Evolutionary conservation across 306 rosid genomes (phyloP).

Genomic region (Trifolium pratense): DNA sequence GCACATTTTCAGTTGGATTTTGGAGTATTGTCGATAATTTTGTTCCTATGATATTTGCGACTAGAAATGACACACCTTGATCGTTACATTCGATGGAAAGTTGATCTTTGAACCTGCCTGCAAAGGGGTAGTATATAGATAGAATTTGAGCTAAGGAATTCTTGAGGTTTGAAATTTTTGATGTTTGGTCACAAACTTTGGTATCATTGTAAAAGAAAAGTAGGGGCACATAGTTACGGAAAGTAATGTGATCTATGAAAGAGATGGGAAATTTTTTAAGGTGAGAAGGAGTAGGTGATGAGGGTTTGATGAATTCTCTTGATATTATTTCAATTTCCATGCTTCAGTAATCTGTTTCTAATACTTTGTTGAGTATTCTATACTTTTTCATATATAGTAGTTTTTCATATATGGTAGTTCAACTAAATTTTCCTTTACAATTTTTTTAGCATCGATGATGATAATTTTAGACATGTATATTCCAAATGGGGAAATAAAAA

Average conservation of each 20-base stretch:
- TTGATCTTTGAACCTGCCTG: slow-evolving; percentile 49
- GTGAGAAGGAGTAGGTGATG: slow-evolving; percentile 51
- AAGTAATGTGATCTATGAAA: slow-evolving; percentile 45
- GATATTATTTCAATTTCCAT: slow-evolving; percentile 46
- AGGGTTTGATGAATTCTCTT: slow-evolving; percentile 64
- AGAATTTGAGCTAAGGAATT: slow-evolving; percentile 51
- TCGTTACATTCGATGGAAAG: slow-evolving; percentile 57
- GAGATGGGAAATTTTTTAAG: slow-evolving; percentile 41
- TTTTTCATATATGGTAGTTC: not conserved
- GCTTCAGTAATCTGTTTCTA: not conserved
- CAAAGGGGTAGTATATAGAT: slow-evolving; percentile 56
- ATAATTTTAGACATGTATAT: not conserved
- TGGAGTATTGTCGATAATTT: slow-evolving; percentile 43
- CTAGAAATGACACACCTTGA: slow-evolving; percentile 53
- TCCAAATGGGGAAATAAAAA: not conserved
- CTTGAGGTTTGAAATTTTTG: slow-evolving; percentile 39
- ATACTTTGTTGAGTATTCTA: not conserved
- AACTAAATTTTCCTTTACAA: not conserved
- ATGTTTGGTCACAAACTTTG: not conserved
- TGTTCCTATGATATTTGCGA: slow-evolving; percentile 29
- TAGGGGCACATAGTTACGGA: slow-evolving; percentile 40
- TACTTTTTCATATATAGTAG: not conserved
- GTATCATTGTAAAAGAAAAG: slow-evolving; percentile 50
- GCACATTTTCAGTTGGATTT: slow-evolving; percentile 9
- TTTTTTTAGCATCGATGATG: not conserved